Conservation (phyloP, 1,284 basidiomycete genomes). For the Fomitopsis betulina region DNA sequence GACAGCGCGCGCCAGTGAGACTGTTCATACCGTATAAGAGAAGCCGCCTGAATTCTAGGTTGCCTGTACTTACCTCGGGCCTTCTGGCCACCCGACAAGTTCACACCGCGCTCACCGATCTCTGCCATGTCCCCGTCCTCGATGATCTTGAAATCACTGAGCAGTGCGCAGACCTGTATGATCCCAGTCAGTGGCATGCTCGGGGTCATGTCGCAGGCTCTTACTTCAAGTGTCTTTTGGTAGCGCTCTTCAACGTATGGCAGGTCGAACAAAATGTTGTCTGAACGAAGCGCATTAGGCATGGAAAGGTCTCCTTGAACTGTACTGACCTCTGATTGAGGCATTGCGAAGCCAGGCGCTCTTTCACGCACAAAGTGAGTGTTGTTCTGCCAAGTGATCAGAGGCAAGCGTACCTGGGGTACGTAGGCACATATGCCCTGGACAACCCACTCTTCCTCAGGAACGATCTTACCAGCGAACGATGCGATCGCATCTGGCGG, state of each 20-base stretch:
- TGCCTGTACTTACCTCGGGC: conserved; percentile 59
- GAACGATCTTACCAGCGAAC: conserved; percentile 37
- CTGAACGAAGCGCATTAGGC: conserved; percentile 30
- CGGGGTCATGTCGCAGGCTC: conserved; percentile 20
- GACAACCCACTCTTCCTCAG: conserved; percentile 71
- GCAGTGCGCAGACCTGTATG: conserved; percentile 48
- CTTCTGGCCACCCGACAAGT: conserved; percentile 93
- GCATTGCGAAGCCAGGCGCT: conserved; percentile 87
- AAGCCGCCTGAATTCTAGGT: neutral
- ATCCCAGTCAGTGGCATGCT: neutral
- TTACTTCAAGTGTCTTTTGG: conserved; percentile 64
- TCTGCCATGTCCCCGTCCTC: conserved; percentile 95
- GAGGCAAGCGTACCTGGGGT: conserved; percentile 60
- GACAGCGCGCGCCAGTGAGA: conserved; percentile 85
- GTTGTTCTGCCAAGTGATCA: neutral
- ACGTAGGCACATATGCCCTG: conserved; percentile 84
- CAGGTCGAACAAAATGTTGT: conserved; percentile 90
- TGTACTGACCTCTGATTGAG: conserved; percentile 69
- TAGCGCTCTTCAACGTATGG: conserved; percentile 81
- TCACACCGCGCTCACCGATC: conserved; percentile 85
- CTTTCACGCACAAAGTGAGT: conserved; percentile 23
- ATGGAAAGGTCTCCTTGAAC: neutral
- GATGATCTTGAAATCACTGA: conserved; percentile 83
- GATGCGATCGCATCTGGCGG: conserved; percentile 74
- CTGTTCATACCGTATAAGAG: conserved; percentile 31